These are phyloP conservation scores for Deuterostichococcus epilithicus DNA, from an alignment of 139 green algal species.

Conservation along the genomic window DNA sequence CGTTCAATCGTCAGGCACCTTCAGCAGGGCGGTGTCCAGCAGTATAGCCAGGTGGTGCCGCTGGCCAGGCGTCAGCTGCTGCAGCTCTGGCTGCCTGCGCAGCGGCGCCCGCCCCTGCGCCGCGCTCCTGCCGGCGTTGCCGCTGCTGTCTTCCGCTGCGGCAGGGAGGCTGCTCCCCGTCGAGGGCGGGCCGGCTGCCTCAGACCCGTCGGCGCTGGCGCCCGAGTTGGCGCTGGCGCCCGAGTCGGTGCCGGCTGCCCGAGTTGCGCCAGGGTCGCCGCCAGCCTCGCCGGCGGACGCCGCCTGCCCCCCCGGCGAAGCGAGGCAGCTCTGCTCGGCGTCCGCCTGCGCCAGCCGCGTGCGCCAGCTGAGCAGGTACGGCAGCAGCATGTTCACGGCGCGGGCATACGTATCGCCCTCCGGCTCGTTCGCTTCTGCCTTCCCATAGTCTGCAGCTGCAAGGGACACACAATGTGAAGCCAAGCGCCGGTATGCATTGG, in stretches of 20 bases:
- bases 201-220: no score
- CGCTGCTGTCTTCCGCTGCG: neutral
- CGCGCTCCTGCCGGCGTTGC: neutral
- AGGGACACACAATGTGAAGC: neutral
- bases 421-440: slow-evolving; percentile 33
- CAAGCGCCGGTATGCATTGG: neutral
- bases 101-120: neutral
- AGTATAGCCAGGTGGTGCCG: slow-evolving; percentile 30
- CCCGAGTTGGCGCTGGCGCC: no score
- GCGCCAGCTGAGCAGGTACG: slow-evolving; percentile 72
- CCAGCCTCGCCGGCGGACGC: no score
- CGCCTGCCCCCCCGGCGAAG: no score
- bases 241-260: no score
- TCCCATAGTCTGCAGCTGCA: slow-evolving; percentile 11
- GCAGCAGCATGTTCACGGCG: slow-evolving; percentile 53
- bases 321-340: neutral
- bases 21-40: slow-evolving; percentile 78
- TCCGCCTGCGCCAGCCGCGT: slow-evolving; percentile 42
- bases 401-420: slow-evolving; percentile 18
- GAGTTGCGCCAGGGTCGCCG: no score
- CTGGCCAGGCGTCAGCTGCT: neutral
- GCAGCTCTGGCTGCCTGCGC: neutral
- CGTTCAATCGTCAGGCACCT: slow-evolving; percentile 9
- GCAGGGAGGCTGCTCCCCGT: neutral
- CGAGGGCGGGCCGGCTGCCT: no score